A percentile compares a stretch with the other conserved stretches of the same genome.
These are phyloP conservation scores for Brachypodium distachyon DNA, from an alignment of 202 grass and related monocot species.

Conservation along the genomic window DNA sequence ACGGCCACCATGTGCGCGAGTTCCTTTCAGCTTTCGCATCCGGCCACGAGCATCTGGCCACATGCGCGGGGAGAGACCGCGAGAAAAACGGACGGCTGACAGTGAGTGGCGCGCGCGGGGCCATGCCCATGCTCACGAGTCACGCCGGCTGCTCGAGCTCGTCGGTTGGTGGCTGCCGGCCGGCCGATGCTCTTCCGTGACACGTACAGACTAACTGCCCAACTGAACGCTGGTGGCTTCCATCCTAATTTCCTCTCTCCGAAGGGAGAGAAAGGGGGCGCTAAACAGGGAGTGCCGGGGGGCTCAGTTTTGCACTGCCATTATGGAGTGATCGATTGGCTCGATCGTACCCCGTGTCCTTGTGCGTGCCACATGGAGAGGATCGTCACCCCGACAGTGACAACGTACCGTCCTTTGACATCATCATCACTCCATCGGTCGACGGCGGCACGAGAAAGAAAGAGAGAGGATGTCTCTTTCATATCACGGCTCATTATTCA, in stretches of 20 bases:
- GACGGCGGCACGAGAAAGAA: background rate
- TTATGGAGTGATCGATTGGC: background rate
- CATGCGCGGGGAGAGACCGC: constrained; percentile 9
- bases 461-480: background rate
- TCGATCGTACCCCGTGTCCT: background rate
- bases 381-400: background rate
- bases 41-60: constrained; percentile 23
- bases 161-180: background rate
- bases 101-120: background rate
- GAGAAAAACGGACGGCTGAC: background rate
- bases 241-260: background rate
- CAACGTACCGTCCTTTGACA: background rate
- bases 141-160: background rate
- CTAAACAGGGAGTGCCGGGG: background rate
- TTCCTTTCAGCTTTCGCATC: constrained; percentile 2
- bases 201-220: background rate
- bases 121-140: too few relatives aligned
- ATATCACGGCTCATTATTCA: background rate
- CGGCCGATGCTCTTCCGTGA: background rate
- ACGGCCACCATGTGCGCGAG: constrained; percentile 12
- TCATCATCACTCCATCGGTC: background rate
- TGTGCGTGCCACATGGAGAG: background rate
- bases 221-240: too few relatives aligned
- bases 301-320: background rate
- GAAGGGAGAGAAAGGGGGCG: background rate